Evolutionary conservation across 2,329 filamentous ascomycete genomes (phyloP).

Genomic region (Septoria petroselini): DNA sequence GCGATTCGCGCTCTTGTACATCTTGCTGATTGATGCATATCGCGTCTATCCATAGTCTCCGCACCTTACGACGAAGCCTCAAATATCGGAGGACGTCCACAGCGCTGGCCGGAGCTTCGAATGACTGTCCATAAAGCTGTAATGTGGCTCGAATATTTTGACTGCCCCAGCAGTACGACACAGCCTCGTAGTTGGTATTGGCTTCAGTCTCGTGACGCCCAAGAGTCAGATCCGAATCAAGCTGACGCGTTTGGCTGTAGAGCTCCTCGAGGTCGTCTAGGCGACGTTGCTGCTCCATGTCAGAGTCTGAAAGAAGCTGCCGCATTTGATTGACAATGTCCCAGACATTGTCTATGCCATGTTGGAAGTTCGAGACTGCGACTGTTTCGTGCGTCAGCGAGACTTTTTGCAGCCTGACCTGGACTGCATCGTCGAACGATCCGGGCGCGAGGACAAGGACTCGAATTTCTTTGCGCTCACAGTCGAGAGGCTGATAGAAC

Average conservation of each 20-base stretch:
- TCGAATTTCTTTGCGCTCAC: slow-evolving; percentile 3
- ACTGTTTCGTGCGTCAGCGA: not conserved
- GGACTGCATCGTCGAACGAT: not conserved
- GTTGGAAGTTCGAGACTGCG: too few relatives aligned
- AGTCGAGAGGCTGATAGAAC: not conserved
- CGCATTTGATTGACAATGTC: too few relatives aligned
- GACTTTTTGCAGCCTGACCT: not conserved
- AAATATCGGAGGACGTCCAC: slow-evolving; percentile 1
- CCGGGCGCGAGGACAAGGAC: not conserved
- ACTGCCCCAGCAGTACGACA: slow-evolving; percentile 7
- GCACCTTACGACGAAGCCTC: not conserved
- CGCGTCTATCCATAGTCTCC: not conserved
- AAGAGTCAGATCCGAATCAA: not conserved
- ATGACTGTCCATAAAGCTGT: not conserved
- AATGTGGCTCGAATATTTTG: not conserved
- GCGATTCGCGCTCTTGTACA: not conserved
- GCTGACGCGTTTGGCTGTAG: not conserved
- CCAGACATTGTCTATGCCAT: too few relatives aligned
- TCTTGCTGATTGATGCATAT: slow-evolving; percentile 8
- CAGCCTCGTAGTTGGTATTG: not conserved
- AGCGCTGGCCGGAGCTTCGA: slow-evolving; percentile 1
- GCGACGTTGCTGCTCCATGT: too few relatives aligned
- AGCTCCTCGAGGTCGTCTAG: not conserved
- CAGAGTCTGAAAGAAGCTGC: too few relatives aligned
- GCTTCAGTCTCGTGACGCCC: not conserved